A percentile compares a stretch with the other conserved stretches of the same genome.
These are phyloP conservation scores for Takashimella tepidaria DNA, from an alignment of 1,284 basidiomycete species.

Conservation along the genomic window DNA sequence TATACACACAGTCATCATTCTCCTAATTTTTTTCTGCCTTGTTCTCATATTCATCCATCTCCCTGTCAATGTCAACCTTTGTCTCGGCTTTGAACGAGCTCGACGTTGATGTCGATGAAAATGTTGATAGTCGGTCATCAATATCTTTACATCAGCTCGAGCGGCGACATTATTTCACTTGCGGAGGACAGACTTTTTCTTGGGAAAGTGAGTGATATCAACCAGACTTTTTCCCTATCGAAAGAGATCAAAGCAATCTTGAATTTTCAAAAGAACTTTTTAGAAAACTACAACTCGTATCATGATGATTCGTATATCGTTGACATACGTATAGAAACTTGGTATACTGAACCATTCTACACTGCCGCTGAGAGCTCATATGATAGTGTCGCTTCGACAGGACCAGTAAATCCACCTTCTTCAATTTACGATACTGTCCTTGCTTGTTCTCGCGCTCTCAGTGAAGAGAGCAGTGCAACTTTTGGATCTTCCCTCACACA, in stretches of 20 bases:
- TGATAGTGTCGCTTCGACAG: conserved; percentile 27
- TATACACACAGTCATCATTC: not conserved
- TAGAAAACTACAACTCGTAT: not conserved
- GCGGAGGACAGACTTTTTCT: conserved; percentile 18
- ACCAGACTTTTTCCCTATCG: not conserved
- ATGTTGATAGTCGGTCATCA: too few relatives aligned
- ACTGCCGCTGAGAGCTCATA: conserved; percentile 20
- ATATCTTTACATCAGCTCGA: too few relatives aligned
- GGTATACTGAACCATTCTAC: conserved; percentile 39
- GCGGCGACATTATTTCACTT: conserved; percentile 25
- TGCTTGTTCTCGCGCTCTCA: conserved; percentile 3
- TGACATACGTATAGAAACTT: conserved; percentile 8
- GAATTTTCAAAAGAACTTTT: too few relatives aligned
- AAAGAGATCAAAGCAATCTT: not conserved
- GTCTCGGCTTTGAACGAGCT: not conserved
- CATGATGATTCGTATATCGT: not conserved
- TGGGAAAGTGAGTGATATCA: conserved; percentile 15
- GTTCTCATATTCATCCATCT: not conserved
- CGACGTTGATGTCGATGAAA: not conserved
- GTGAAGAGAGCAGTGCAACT: not conserved
- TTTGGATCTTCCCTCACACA: not conserved
- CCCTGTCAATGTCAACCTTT: not conserved
- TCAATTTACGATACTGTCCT: conserved; percentile 16
- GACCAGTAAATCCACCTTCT: conserved; percentile 31
- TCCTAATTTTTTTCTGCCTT: not conserved